Evolutionary conservation across 805 yeast species (phyloP), one percentile per base, ranked within the genome.

Genomic region (Suhomyces sp.): DNA sequence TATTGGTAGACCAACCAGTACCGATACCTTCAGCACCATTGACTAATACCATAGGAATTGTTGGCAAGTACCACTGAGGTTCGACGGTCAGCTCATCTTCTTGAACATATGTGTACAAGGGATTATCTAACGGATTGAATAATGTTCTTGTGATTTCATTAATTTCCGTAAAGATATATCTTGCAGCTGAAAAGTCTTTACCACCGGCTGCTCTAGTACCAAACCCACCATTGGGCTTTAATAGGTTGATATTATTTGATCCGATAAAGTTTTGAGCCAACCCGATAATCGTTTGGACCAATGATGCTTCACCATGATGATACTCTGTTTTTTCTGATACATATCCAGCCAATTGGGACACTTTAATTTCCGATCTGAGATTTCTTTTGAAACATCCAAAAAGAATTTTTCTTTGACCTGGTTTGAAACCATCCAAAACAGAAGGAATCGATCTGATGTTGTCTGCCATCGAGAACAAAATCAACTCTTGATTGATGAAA

Each of bases 21-120:
- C 99, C 99, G 68, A 94, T 94, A 74, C 99, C 99, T 71, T 94
- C 99, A 7, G 93, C 80, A 53, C 99, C 99, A 65, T 94, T 94
- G 5, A 94, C 96, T 56, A 94, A 77, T n/a, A 94, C 67, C 90
- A 91, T 89, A 8, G 99, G 99, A 40, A 94, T 61, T n/a, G 94
- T 84, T 1, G 99, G 99, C 41, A 90, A 76, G 69, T 90, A 94
- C 91, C 96, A 90, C 61, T 89, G 91, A 0, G 99, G 99, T 68
- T 94, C 99, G 17, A 93, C 96, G 0, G 93, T 85, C 57, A 83
- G 86, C 62, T 90, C 98, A 72, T 94, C 99, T 67, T 92, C 99
- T 65, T 90, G 91, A 53, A 90, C 75, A 68, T 93, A 93, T 0
- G 78, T 80, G 60, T 86, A 83, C 47, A 94, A 71, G 1, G 92